Evolutionary conservation across 2,329 filamentous ascomycete species (phyloP).

Genomic region (Pseudocercospora fuligena): DNA sequence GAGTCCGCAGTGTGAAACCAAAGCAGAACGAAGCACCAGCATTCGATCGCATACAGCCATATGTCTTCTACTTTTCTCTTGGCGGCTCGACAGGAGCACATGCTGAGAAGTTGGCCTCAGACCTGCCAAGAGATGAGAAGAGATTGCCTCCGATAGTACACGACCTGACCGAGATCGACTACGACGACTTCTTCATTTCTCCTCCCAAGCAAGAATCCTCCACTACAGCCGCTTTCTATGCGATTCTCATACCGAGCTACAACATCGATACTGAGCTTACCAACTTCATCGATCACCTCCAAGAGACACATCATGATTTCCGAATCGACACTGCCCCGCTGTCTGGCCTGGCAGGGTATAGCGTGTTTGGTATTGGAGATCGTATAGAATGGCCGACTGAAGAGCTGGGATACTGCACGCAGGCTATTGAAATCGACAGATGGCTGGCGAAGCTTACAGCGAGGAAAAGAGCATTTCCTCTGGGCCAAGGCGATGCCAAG

Average conservation of each 20-base stretch:
- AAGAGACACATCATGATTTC: constrained; percentile 96
- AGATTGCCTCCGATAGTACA: constrained; percentile 67
- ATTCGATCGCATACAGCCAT: constrained; percentile 60
- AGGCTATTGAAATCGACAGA: constrained; percentile 86
- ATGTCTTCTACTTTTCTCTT: constrained; percentile 89
- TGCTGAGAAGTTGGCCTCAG: constrained; percentile 65
- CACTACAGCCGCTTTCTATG: constrained; percentile 71
- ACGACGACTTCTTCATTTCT: constrained; percentile 88
- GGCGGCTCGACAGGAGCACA: constrained; percentile 81
- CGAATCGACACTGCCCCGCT: constrained; percentile 89
- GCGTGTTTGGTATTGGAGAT: constrained; percentile 93
- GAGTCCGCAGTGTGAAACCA: constrained; percentile 32
- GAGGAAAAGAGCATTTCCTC: constrained; percentile 82
- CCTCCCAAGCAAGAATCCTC: constrained; percentile 70
- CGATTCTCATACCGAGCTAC: constrained; percentile 86
- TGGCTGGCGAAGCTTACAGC: constrained; percentile 97
- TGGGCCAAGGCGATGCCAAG: constrained; percentile 87
- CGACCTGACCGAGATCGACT: constrained; percentile 84
- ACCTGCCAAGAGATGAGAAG: constrained; percentile 51
- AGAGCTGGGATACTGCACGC: constrained; percentile 88
- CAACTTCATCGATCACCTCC: constrained; percentile 82
- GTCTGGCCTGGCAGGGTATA: constrained; percentile 77
- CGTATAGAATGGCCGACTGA: constrained; percentile 90
- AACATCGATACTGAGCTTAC: constrained; percentile 93
- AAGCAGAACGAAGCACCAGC: constrained; percentile 14